Base-by-base conservation (phyloP, 805 yeast species). In the Yarrowia sp. region DNA sequence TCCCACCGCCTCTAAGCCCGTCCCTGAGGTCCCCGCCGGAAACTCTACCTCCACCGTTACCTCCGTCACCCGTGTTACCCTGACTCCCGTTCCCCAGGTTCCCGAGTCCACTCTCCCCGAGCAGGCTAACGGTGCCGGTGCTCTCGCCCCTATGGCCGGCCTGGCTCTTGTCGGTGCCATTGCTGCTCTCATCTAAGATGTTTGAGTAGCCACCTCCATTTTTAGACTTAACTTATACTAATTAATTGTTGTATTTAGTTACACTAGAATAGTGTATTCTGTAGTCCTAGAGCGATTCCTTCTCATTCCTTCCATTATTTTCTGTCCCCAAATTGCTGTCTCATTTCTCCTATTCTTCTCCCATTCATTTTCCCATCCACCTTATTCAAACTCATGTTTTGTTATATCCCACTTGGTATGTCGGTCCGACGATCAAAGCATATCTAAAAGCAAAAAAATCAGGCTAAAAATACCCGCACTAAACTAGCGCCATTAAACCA, bases 131-230 rank as follows among this genome's bases (percentile, higher is more conserved):
- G 61, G 61, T 26, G 61, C 61, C 35, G 61, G 46, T 26, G 32
- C 61, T 38, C 61, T 54, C 21, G 61, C 61, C 61, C 61, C 61
- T 11, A 38, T 54, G 61, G 61, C 61, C 61, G 61, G 61, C 61
- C 61, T 54, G 61, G 61, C 61, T 54, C 44, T 54, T 26, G 61
- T 46, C 61, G 61, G 61, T 54, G 61, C 61, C 61, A 54, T 54
- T 17, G 46, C 46, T 28, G 61, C 61, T 19, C 61, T 54, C 46
- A 36, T 54, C 61, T 54, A 54, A 54, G 61, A 52, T 44, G 51
- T 33, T 44, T 21, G 30, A 33, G 21, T 12, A 36, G 32, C 30
- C 46, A 35, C 22, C 19, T 3, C 5, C n/a, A n/a, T n/a, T n/a
- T 32, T 11, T 35, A 54, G 44, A 35, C 28, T 54, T 54, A 54